phyloP scores from a whole-genome alignment of 768 basidiomycete genomes.

The Paxillus ammoniavirescens region DNA sequence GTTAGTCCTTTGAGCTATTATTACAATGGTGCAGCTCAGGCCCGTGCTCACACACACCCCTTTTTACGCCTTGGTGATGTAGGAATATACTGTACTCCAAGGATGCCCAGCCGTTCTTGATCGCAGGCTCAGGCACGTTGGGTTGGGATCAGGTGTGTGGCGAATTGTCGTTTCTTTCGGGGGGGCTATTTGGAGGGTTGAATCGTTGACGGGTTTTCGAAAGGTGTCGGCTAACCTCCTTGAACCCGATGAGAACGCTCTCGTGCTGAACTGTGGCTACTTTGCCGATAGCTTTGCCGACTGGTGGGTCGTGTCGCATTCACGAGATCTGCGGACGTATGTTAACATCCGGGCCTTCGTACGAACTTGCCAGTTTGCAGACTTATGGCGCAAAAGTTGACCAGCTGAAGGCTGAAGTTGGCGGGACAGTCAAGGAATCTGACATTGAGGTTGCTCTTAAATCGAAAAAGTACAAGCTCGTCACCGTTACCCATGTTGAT shows the following conservation, averaged over 20 bases:
- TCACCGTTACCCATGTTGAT: conserved; percentile 96
- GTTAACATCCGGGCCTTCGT: neutral
- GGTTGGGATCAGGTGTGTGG: conserved; percentile 88
- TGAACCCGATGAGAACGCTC: conserved; percentile 72
- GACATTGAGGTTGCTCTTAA: conserved; percentile 69
- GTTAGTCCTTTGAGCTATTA: conserved; percentile 14
- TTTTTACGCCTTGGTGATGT: neutral
- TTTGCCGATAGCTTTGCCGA: conserved; percentile 91
- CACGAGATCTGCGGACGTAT: neutral
- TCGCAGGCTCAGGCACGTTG: conserved; percentile 92
- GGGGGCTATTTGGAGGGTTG: neutral
- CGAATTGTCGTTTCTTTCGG: neutral
- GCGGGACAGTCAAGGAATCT: conserved; percentile 61
- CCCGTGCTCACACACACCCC: conserved; percentile 1
- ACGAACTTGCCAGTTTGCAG: conserved; percentile 51
- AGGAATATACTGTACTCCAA: conserved; percentile 79
- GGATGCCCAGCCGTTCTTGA: conserved; percentile 84
- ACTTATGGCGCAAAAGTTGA: conserved; percentile 88
- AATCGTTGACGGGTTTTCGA: conserved; percentile 4
- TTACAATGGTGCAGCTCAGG: neutral
- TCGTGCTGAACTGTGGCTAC: conserved; percentile 90
- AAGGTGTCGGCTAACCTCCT: conserved; percentile 89
- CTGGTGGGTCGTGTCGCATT: conserved; percentile 49
- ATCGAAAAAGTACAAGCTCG: conserved; percentile 79
- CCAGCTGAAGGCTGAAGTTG: conserved; percentile 80